A percentile compares a stretch with the other conserved stretches of the same genome.
phyloP scores from a whole-genome alignment of 2,329 filamentous ascomycete species.

The Sporothrix variecibatus region DNA sequence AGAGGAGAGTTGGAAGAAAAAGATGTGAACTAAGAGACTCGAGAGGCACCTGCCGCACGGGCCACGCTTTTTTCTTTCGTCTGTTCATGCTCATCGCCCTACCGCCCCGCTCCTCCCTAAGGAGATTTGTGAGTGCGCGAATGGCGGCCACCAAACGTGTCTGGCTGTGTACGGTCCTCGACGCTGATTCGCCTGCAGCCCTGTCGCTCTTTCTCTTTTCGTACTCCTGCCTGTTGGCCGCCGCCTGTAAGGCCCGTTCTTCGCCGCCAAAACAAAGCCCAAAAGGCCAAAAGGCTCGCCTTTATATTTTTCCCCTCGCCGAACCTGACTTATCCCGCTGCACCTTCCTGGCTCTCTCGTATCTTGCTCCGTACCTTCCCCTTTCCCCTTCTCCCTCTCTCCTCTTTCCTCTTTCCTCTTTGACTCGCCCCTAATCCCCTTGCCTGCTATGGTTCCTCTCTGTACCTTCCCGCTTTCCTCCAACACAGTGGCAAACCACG shows the following conservation, averaged over 20 bases:
- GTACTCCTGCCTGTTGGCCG: neutral
- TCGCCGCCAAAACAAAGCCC: neutral
- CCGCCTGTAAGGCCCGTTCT: constrained; percentile 4
- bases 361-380: neutral
- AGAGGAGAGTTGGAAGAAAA: neutral
- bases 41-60: constrained; percentile 13
- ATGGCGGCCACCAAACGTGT: constrained; percentile 7
- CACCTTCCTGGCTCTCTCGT: neutral
- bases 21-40: neutral
- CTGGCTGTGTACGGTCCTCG: constrained; percentile 9
- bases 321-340: neutral
- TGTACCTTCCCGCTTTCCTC: neutral
- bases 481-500: constrained; percentile 11
- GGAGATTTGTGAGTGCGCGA: constrained; percentile 8
- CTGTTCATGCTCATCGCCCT: neutral
- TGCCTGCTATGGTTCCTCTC: constrained; percentile 12
- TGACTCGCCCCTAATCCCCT: neutral
- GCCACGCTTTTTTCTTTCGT: constrained; percentile 3
- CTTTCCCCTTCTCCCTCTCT: constrained; percentile 5
- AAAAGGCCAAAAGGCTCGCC: constrained; percentile 16
- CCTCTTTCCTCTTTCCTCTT: neutral
- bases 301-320: constrained; percentile 31
- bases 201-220: neutral
- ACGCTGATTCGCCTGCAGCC: constrained; percentile 12
- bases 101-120: constrained; percentile 16